A percentile compares a stretch with the other conserved stretches of the same genome.
Evolutionary conservation across 2,329 filamentous ascomycete species (phyloP).

Genomic region (Tothia fuscella): DNA sequence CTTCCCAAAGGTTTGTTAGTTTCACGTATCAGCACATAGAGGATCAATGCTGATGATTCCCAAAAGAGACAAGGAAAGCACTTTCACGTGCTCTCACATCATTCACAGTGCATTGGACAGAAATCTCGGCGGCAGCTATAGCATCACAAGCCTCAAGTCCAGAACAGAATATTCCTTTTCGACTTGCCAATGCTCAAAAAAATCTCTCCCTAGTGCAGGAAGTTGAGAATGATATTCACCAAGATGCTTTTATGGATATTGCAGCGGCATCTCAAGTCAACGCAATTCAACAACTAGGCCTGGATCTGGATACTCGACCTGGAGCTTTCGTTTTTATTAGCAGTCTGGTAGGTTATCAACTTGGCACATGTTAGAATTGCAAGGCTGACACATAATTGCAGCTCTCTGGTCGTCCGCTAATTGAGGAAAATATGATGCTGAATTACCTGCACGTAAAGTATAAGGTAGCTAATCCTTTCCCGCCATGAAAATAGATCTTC

Average conservation of each 20-base stretch:
- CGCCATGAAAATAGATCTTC: constrained; percentile 4
- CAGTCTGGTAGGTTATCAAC: constrained; percentile 48
- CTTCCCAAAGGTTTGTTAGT: constrained; percentile 44
- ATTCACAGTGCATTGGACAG: constrained; percentile 38
- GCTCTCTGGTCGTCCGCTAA: constrained; percentile 69
- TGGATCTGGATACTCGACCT: constrained; percentile 61
- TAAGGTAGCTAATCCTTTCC: constrained; percentile 39
- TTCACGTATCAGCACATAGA: too few relatives aligned
- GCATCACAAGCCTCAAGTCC: too few relatives aligned
- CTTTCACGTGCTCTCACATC: constrained; percentile 39
- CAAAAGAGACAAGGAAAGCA: constrained; percentile 37
- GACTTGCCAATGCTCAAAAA: constrained; percentile 28
- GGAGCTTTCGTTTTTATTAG: constrained; percentile 80
- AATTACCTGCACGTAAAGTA: constrained; percentile 78
- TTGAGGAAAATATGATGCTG: constrained; percentile 69
- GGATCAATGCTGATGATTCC: too few relatives aligned
- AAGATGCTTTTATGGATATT: constrained; percentile 28
- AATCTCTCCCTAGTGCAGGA: constrained; percentile 33
- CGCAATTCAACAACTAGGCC: too few relatives aligned
- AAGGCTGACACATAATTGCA: constrained; percentile 24
- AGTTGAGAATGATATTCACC: constrained; percentile 25
- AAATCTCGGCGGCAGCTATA: constrained; percentile 4
- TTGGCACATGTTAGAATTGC: neutral
- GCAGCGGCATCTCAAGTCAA: constrained; percentile 32
- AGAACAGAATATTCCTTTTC: constrained; percentile 30